These are phyloP conservation scores for Penicillium cinerascens DNA, from an alignment of 495 filamentous ascomycete species.

Conservation along the genomic window DNA sequence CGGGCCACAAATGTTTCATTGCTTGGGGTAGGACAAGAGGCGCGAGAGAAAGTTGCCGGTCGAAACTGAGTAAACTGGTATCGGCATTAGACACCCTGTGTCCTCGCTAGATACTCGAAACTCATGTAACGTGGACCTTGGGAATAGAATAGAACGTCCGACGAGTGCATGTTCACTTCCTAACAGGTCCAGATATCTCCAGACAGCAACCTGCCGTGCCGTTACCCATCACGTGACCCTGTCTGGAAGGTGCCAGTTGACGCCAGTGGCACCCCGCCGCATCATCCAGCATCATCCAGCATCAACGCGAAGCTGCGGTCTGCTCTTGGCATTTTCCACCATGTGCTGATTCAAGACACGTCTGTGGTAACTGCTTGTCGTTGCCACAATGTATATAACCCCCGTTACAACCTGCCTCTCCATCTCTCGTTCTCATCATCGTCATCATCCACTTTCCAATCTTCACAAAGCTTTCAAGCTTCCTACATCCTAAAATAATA, in stretches of 20 bases:
- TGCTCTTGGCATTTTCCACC: background rate
- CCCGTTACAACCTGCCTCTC: background rate
- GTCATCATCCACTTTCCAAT: background rate
- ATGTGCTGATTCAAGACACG: background rate
- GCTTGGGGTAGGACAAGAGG: background rate
- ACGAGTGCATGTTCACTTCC: background rate
- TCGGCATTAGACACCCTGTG: background rate
- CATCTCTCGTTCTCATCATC: background rate
- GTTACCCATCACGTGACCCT: conserved; percentile 23
- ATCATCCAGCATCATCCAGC: conserved; percentile 2
- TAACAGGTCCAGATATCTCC: background rate
- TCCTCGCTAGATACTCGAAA: background rate
- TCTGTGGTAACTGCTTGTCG: background rate
- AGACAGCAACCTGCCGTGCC: background rate
- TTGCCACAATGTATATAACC: conserved; percentile 13
- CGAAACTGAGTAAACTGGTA: background rate
- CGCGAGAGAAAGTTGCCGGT: background rate
- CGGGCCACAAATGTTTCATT: background rate
- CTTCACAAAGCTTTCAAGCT: conserved; percentile 4
- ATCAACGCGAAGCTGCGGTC: conserved; percentile 15
- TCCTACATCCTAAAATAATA: conserved; percentile 1
- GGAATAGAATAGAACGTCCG: background rate
- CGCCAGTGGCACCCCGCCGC: background rate
- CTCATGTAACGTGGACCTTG: background rate
- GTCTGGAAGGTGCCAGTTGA: background rate